Evolutionary conservation across 2,329 filamentous ascomycete genomes (phyloP), one percentile per base, ranked within the genome.

Genomic region (Cucurbitaria berberidis): DNA sequence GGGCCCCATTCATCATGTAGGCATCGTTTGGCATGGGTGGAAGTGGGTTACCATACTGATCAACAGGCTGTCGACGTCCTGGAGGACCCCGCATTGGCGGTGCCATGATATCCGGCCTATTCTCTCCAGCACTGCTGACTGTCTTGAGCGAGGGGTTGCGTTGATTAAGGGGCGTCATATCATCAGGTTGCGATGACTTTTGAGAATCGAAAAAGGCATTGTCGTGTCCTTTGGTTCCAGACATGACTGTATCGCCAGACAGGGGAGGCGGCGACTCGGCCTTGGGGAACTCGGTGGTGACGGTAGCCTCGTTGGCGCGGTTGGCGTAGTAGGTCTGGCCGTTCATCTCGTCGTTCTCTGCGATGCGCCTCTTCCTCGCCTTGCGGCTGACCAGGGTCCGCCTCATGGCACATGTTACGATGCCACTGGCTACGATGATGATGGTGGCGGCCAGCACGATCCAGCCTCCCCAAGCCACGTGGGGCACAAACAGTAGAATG

Each of bases 271-370:
- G 81, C 35, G 80, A 82, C 53, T 84, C 82, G 5, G 82, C 80
- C 62, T 79, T 77, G 24, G 79, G 77, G 24, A 79, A 68, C 22
- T 83, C 77, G 24, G 64, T 59, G 9, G 63, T 68, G 55, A 60
- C 70, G 51, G 62, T 53, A 13, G 62, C 60, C n/a, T 53, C 48
- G 24, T 60, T 68, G 38, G 60, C 59, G 68, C 81, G 74, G 70
- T 79, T 77, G 63, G 78, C 74, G 76, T 96, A 97, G 73, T 89
- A 97, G 70, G 93, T 95, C 67, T 95, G 87, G 24, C 93, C 93
- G 72, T 90, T 98, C 93, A 98, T 98, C 73, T 98, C 93, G 7
- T 93, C 91, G 72, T 98, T 96, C 74, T 96, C 90, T 2, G 87
- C 91, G 70, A 98, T 96, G 40, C 91, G 86, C 80, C 88, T 91